Conservation (phyloP, 176 grass and related monocot genomes). For the Rhynchospora pubera region DNA sequence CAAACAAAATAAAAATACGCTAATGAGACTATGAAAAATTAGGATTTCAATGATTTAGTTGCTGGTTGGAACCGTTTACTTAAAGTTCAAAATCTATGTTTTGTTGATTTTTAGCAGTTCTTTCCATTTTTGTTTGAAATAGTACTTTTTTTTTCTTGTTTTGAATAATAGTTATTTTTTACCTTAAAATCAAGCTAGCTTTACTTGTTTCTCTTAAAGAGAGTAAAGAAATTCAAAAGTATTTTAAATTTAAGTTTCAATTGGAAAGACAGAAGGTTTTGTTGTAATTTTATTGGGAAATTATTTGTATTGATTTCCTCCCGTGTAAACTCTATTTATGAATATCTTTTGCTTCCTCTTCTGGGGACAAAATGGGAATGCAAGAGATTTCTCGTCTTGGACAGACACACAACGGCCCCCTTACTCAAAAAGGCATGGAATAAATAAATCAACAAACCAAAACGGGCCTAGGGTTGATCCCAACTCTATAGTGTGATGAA, state of each 20-base stretch:
- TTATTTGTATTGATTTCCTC: neutral
- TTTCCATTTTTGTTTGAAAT: too few species aligned
- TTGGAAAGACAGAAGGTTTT: neutral
- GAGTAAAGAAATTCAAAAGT: neutral
- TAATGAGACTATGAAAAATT: too few species aligned
- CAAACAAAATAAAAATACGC: too few species aligned
- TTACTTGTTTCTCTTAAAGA: neutral
- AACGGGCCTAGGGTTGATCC: conserved; percentile 18
- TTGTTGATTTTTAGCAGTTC: too few species aligned
- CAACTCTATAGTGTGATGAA: neutral
- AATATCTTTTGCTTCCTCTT: neutral
- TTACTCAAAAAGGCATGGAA: conserved; percentile 14
- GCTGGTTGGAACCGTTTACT: too few species aligned
- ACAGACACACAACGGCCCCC: neutral
- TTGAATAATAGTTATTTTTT: too few species aligned
- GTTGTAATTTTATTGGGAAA: neutral
- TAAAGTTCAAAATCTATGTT: too few species aligned
- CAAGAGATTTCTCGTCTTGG: neutral
- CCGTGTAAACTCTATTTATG: neutral
- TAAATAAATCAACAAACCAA: conserved; percentile 5
- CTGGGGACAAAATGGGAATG: neutral
- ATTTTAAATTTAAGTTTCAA: neutral
- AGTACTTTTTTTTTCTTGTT: too few species aligned
- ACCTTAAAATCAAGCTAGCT: neutral
- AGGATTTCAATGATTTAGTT: too few species aligned